Base-by-base conservation (phyloP, 2,329 filamentous ascomycete species). In the Stenocarpella maydis region DNA sequence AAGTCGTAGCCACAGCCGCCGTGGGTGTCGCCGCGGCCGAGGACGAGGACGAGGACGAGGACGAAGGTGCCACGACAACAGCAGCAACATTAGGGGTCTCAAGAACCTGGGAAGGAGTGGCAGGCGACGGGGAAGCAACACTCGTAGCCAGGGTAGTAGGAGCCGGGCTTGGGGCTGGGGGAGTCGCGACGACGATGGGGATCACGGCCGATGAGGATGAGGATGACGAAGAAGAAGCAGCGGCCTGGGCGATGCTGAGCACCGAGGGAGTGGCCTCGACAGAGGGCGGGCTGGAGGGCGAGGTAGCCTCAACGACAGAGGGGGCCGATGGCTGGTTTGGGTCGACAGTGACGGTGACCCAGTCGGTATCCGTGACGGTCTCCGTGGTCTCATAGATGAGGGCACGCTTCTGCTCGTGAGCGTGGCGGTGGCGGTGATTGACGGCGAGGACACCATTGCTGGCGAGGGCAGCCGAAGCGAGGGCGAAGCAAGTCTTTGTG, bases 381-480 rank as follows among this genome's bases (percentile, higher is more conserved):
- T 80, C 75, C 28, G 77, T 77, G 52, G 74, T 74, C 72, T 77
- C 74, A 69, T 78, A 75, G 58, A 79, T 72, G 15, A 78, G n/a
- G 17, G 70, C 75, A 64, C 76, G 77, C 75, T 82, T 80, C 65
- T 79, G 73, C 72, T 78, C 77, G 21, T 73, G 63, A 54, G 78
- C 76, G 72, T 84, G 81, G 60, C 76, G 75, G 76, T 84, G 81
- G 76, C 83, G 81, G 69, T 78, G 74, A 77, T 80, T 81, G 73
- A 81, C 74, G 72, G 82, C 85, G 49, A 81, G 69, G 71, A 79
- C 80, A 76, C 84, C 80, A 73, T 82, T 67, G 41, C 53, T 79
- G 73, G 81, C 78, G 55, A 86, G 78, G 69, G 82, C 78, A 68
- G 82, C 78, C 66, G 81, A 82, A 66, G 81, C 80, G 69, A 86